phyloP scores from a whole-genome alignment of 2,329 filamentous ascomycete species.

The Penicillium sclerotiorum region DNA sequence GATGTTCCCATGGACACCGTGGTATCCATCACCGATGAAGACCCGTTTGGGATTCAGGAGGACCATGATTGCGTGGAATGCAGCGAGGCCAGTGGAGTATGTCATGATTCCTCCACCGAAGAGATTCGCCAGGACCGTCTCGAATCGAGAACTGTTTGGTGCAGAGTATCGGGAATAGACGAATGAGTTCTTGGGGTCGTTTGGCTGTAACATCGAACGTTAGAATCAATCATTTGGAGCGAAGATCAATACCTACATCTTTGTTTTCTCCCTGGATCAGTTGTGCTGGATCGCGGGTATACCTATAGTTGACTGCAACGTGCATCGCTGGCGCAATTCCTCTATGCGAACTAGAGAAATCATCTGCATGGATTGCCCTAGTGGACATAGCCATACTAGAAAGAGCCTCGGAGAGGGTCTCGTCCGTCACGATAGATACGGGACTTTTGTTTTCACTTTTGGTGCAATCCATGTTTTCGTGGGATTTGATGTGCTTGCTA shows the following conservation, averaged over 20 bases:
- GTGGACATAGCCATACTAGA: constrained; percentile 12
- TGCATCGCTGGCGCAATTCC: constrained; percentile 19
- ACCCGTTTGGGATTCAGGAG: constrained; percentile 78
- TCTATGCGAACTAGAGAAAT: constrained; percentile 14
- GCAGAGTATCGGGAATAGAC: constrained; percentile 17
- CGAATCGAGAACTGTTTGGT: constrained; percentile 8
- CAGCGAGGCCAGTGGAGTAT: constrained; percentile 80
- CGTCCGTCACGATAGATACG: background rate
- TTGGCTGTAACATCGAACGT: constrained; percentile 5
- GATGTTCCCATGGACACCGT: constrained; percentile 88
- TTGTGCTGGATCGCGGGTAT: constrained; percentile 9
- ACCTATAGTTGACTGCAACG: constrained; percentile 16
- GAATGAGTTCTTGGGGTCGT: constrained; percentile 10
- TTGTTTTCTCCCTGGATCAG: constrained; percentile 15
- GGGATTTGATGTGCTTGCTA: too few species aligned
- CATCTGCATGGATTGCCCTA: constrained; percentile 15
- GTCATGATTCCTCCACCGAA: constrained; percentile 44
- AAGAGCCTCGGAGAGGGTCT: background rate
- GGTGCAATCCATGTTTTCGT: background rate
- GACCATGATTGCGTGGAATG: constrained; percentile 83
- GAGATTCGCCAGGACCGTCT: constrained; percentile 10
- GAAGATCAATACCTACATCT: constrained; percentile 4
- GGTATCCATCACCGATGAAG: constrained; percentile 82
- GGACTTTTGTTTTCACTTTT: background rate
- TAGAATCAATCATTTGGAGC: background rate